Base-by-base conservation (phyloP, 768 basidiomycete species). In the Hydnomerulius pinastri region DNA sequence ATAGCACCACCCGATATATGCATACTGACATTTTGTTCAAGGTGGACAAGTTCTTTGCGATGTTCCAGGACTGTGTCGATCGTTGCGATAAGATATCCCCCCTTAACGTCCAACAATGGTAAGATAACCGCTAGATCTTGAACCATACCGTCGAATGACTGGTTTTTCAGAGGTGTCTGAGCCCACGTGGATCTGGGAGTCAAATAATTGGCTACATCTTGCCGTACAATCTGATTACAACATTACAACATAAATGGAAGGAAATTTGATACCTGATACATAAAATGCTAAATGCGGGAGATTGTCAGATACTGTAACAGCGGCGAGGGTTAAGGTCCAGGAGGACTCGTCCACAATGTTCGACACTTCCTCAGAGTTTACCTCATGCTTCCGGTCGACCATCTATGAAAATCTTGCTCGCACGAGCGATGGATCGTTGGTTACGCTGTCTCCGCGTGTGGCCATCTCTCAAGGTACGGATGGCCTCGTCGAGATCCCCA, bases 401-500 rank as follows among this genome's bases (percentile, higher is more conserved):
- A 28, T 68, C 67, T 3, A 66, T 17, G 28, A 66, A 66, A 12
- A 68, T 40, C 43, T 67, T 68, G 53, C 13, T 57, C 28, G 57
- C 52, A 12, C 46, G 53, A 33, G 56, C 37, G 17, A 57, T 53
- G 2, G 65, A 46, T 24, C 55, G 50, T 5, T 39, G 44, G n/a
- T 44, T 36, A 6, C 59, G 59, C 30, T 50, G 24, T 32, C 54
- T 50, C 36, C 52, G 51, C 7, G 54, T 56, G 4, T 58, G 81
- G 29, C 84, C 92, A 41, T 79, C 80, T 37, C 81, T 80, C 74
- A 93, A 80, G 53, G 85, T 92, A 15, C 88, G 83, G 33, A 98
- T 87, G 2, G 88, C 89, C 59, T 89, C 81, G 56, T 98, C 92
- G 27, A 96, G 69, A 47, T 87, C 87, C 9, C 93, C 93, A 30